Conservation (phyloP, 2,329 filamentous ascomycete species). For the Xylariaceae sp. region DNA sequence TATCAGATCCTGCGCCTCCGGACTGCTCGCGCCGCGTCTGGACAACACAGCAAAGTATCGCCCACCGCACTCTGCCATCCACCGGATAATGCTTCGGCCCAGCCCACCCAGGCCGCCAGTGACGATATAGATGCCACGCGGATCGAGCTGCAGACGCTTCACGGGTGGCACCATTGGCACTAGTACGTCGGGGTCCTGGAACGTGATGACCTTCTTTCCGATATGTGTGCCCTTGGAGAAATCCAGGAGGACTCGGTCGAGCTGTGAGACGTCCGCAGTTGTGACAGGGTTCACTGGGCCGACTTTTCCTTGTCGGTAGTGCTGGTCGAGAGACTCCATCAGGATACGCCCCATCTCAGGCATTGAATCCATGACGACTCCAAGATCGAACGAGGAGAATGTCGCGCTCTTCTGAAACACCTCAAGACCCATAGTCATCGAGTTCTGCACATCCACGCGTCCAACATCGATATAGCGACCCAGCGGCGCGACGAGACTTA, state of each 20-base stretch:
- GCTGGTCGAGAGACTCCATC: slow-evolving; percentile 6
- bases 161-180: slow-evolving; percentile 3
- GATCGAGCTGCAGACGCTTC: slow-evolving; percentile 9
- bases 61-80: slow-evolving; percentile 18
- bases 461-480: slow-evolving; percentile 5
- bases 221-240: slow-evolving; percentile 13
- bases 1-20: too few species aligned
- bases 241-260: slow-evolving; percentile 6
- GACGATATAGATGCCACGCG: slow-evolving; percentile 15
- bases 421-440: slow-evolving; percentile 5
- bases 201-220: slow-evolving; percentile 19
- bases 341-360: slow-evolving; percentile 2
- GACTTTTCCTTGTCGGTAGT: slow-evolving; percentile 7
- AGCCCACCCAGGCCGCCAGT: slow-evolving; percentile 13
- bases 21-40: slow-evolving; percentile 9
- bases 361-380: slow-evolving; percentile 4
- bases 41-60: slow-evolving; percentile 15
- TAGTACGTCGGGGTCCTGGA: slow-evolving; percentile 4
- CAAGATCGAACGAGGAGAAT: slow-evolving; percentile 9
- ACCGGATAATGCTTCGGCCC: slow-evolving; percentile 9
- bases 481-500: slow-evolving; percentile 2
- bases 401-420: slow-evolving; percentile 5
- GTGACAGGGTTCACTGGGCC: slow-evolving; percentile 5
- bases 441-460: slow-evolving; percentile 3
- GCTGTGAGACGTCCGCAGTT: slow-evolving; percentile 4